Evolutionary conservation across 345 rosid species (phyloP).

Genomic region (Salix suchowensis): DNA sequence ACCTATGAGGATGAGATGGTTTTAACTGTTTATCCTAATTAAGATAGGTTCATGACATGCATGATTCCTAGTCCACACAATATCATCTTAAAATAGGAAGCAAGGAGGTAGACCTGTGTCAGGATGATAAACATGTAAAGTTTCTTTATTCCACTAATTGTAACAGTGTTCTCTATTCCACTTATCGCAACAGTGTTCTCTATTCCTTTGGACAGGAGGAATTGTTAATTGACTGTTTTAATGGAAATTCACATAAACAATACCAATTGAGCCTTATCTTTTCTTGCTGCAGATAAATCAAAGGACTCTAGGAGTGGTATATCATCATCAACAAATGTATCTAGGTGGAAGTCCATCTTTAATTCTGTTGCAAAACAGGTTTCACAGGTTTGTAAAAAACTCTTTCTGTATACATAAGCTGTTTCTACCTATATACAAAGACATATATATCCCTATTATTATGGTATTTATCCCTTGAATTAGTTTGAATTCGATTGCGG

Average conservation of each 20-base stretch:
- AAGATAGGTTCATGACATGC: not conserved
- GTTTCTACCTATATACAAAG: not conserved
- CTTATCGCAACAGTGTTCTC: not conserved
- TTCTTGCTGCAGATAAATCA: slow-evolving; percentile 35
- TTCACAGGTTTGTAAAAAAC: slow-evolving; percentile 50
- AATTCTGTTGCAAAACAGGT: slow-evolving; percentile 67
- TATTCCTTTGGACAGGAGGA: not conserved
- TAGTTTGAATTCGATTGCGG: too few relatives aligned
- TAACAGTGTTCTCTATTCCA: too few relatives aligned
- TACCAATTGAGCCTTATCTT: slow-evolving; percentile 1
- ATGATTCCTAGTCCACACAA: not conserved
- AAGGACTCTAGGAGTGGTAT: slow-evolving; percentile 21
- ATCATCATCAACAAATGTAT: slow-evolving; percentile 24
- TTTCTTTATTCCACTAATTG: not conserved
- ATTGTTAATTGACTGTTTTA: not conserved
- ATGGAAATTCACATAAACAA: not conserved
- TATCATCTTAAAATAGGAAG: not conserved
- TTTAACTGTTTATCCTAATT: not conserved
- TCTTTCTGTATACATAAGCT: not conserved
- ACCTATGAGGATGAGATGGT: not conserved
- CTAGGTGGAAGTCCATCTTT: slow-evolving; percentile 57
- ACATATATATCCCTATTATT: not conserved
- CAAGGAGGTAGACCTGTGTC: not conserved
- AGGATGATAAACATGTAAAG: not conserved
- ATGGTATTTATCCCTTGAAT: too few relatives aligned